A percentile compares a stretch with the other conserved stretches of the same genome.
These are phyloP conservation scores for Aspergillus novoparasiticus DNA, from an alignment of 2,329 filamentous ascomycete species.

Conservation along the genomic window DNA sequence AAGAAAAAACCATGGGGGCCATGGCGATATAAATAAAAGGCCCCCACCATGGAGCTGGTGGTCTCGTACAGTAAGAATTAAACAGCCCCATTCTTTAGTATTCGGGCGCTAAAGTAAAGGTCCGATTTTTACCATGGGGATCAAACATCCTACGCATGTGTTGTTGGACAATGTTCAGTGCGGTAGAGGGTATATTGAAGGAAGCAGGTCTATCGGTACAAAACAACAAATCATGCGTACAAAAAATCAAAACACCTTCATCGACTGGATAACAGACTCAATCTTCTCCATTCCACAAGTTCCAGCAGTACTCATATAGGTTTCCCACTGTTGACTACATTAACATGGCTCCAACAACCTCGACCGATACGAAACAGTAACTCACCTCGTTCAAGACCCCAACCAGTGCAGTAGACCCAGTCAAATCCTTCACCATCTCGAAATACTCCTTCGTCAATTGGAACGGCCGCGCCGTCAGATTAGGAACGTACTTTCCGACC, in stretches of 20 bases:
- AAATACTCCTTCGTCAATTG: conserved; percentile 98
- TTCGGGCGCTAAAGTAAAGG: neutral
- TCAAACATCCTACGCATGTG: neutral
- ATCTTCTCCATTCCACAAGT: neutral
- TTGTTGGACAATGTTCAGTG: neutral
- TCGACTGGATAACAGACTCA: neutral
- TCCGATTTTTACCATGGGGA: neutral
- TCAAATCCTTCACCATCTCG: conserved; percentile 53
- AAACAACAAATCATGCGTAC: neutral
- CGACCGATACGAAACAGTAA: neutral
- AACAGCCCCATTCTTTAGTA: neutral
- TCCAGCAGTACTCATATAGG: neutral
- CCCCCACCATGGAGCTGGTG: neutral
- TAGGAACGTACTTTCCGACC: conserved; percentile 98
- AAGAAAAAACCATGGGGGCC: neutral
- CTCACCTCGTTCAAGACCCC: neutral
- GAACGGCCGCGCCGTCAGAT: conserved; percentile 95
- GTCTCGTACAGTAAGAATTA: neutral
- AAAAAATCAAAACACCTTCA: neutral
- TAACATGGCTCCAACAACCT: neutral
- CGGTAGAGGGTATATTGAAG: neutral
- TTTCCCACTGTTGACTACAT: neutral
- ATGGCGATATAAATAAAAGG: neutral
- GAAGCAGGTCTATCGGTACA: neutral
- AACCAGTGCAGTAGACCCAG: neutral